Conservation (phyloP, 371 early-diverging fungal species). For the Mortierella sp. region DNA sequence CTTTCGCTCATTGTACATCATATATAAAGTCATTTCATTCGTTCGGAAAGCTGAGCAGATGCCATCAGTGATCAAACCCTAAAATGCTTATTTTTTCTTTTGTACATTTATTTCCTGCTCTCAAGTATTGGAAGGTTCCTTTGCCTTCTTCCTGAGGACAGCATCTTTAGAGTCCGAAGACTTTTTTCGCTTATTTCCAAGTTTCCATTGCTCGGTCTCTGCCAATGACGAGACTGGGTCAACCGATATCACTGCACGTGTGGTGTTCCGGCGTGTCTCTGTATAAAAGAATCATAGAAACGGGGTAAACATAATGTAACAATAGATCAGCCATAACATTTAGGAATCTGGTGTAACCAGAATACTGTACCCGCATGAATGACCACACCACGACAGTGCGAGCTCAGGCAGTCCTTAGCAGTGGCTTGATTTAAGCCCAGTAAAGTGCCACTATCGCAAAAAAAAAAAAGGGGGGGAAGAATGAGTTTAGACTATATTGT, state of each 20-base stretch:
- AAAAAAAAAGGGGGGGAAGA: neutral
- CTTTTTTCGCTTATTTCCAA: slow-evolving; percentile 49
- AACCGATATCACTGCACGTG: slow-evolving; percentile 64
- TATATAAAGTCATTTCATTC: slow-evolving; percentile 7
- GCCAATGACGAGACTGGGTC: slow-evolving; percentile 47
- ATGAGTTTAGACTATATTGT: no score
- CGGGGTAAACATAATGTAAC: neutral
- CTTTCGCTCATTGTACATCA: neutral
- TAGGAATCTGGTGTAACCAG: neutral
- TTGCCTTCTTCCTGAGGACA: slow-evolving; percentile 28
- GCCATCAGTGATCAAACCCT: neutral
- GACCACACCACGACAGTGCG: slow-evolving; percentile 65
- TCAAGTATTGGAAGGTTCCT: slow-evolving; percentile 12
- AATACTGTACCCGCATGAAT: slow-evolving; percentile 66
- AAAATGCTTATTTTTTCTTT: slow-evolving; percentile 11
- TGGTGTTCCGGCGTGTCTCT: slow-evolving; percentile 74
- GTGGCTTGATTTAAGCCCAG: slow-evolving; percentile 69
- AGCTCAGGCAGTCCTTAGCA: slow-evolving; percentile 64
- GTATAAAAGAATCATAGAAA: slow-evolving; percentile 1
- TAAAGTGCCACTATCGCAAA: slow-evolving; percentile 50
- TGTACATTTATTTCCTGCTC: slow-evolving; percentile 3
- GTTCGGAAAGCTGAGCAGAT: neutral
- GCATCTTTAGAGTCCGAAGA: slow-evolving; percentile 13
- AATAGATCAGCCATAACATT: neutral
- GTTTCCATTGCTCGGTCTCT: slow-evolving; percentile 51